Base-by-base conservation (phyloP, 495 filamentous ascomycete species). In the Penicillium angulare region DNA sequence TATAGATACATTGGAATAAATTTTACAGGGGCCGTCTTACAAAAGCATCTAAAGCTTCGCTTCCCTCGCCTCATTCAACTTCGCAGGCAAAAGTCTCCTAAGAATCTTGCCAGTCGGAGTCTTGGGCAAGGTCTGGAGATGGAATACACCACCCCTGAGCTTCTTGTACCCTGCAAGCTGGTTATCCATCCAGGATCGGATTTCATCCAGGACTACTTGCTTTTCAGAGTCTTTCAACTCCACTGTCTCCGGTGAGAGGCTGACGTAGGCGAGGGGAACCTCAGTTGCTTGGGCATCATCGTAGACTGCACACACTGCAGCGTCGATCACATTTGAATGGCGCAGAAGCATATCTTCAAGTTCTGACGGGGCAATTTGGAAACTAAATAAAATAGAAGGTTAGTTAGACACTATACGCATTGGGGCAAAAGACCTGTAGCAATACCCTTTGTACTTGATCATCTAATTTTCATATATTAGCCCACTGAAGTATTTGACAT, bases 321-420 rank as follows among this genome's bases (percentile, higher is more conserved):
- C 85, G 55, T 93, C 89, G 4, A 78, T 73, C 12, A 93, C 73
- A 12, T 82, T 72, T 5, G 71, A 66, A 64, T 92, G 81, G 9
- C 81, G 77, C 2, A 92, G 66, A 10, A 95, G 73, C 3, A 88
- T 59, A 3, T 79, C 81, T 62, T 93, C 89, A 1, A 93, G 73
- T 67, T 93, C 89, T 0, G 88, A 86, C 0, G 89, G 88, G 3
- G 88, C 86, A 15, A 93, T 85, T 64, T 92, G 89, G 66, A 88
- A 87, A 17, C 86, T 54, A 35, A 16, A 46, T 34, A 29, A 16
- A 20, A 4, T 3, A 34, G 24, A 13, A 13, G 29, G 20, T 43
- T 26, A 43, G 47, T 29, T 34, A 18, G 23, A 77, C 81, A 83
- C n/a, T n/a, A n/a, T n/a, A n/a, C n/a, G n/a, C n/a, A n/a, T n/a